Conservation (phyloP, 2,329 filamentous ascomycete species). For the Westerdykella sp. region DNA sequence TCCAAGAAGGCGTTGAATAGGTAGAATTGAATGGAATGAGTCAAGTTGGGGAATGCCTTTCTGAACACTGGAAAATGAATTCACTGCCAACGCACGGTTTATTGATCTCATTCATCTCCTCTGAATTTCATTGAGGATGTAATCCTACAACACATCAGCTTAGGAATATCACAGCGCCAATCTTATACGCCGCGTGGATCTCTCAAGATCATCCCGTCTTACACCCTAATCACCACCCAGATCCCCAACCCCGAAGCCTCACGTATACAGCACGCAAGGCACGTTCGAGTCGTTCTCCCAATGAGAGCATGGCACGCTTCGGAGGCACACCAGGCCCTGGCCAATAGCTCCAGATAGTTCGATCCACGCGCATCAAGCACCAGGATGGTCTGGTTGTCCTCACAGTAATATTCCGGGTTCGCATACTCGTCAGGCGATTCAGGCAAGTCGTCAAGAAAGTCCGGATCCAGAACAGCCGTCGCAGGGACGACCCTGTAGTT, state of each 20-base stretch:
- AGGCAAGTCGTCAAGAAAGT: conserved; percentile 24
- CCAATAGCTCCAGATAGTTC: conserved; percentile 62
- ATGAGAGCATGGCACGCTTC: conserved; percentile 69
- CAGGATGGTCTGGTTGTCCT: conserved; percentile 29
- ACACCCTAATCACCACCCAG: conserved; percentile 54
- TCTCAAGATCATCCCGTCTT: not conserved
- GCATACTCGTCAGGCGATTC: conserved; percentile 1
- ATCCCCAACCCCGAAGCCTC: conserved; percentile 67
- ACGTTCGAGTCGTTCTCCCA: conserved; percentile 60
- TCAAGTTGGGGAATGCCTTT: too few species aligned
- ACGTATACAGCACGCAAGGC: conserved; percentile 66
- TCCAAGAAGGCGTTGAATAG: too few species aligned
- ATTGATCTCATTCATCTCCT: too few species aligned
- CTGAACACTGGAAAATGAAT: too few species aligned
- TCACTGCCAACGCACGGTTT: too few species aligned
- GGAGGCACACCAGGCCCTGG: conserved; percentile 66
- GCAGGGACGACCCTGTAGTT: conserved; percentile 33
- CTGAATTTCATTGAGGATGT: too few species aligned
- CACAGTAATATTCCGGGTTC: conserved; percentile 8
- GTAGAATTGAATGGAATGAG: too few species aligned
- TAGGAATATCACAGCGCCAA: too few species aligned
- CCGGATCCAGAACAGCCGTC: conserved; percentile 22
- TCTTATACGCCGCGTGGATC: too few species aligned
- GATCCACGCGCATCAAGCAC: conserved; percentile 51
- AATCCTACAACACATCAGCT: too few species aligned